These are phyloP conservation scores for Lactifluus hygrophoroides DNA, from an alignment of 768 basidiomycete species.

Conservation along the genomic window DNA sequence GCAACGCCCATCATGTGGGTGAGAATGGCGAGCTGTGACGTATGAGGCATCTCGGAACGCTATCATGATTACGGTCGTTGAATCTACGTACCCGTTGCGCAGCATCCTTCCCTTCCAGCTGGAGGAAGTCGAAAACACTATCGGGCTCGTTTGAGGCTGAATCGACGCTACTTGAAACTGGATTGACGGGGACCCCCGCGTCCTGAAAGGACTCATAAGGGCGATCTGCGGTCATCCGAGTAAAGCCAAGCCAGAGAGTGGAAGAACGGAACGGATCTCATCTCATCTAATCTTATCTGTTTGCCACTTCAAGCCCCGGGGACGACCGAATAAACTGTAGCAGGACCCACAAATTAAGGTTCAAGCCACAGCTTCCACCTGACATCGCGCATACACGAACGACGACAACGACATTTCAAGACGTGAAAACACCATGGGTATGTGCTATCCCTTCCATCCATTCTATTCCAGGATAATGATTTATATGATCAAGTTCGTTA, in stretches of 20 bases:
- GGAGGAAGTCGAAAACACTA: constrained; percentile 13
- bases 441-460: constrained; percentile 16
- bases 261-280: not conserved
- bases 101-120: constrained; percentile 18
- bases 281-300: constrained; percentile 15
- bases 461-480: constrained; percentile 15
- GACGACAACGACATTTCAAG: constrained; percentile 24
- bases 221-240: constrained; percentile 9
- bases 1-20: constrained; percentile 19
- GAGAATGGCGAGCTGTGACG: constrained; percentile 10
- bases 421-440: constrained; percentile 36
- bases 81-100: constrained; percentile 11
- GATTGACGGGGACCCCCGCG: not conserved
- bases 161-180: not conserved
- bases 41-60: not conserved
- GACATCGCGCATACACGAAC: not conserved
- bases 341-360: constrained; percentile 5
- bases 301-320: not conserved
- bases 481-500: constrained; percentile 64
- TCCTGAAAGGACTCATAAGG: constrained; percentile 11
- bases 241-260: too few species aligned
- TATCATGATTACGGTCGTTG: not conserved
- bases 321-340: constrained; percentile 5
- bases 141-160: constrained; percentile 2
- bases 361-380: constrained; percentile 11